Conservation (phyloP, 163 green algal genomes). For the Chlamydomonas reinhardtii region DNA sequence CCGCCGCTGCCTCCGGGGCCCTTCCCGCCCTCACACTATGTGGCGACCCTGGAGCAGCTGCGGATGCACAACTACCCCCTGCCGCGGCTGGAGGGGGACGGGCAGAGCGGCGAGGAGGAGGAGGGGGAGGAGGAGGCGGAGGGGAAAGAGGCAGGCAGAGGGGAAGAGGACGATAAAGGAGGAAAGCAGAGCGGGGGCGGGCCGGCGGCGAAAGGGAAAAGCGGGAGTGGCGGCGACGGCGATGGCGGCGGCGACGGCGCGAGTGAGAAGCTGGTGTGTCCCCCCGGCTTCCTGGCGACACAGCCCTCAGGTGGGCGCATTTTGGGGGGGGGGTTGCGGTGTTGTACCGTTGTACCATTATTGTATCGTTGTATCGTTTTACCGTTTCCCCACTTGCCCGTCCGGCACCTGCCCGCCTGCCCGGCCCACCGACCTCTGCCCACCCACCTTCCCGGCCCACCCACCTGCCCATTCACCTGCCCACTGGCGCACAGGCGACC, state of each 20-base stretch:
- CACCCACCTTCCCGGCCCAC: not conserved
- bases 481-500: constrained; percentile 1
- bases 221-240: not conserved
- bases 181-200: not conserved
- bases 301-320: not conserved
- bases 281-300: constrained; percentile 55
- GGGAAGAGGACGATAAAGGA: no score
- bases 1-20: constrained; percentile 19
- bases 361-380: no score
- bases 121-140: not conserved
- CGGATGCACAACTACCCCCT: constrained; percentile 70
- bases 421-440: not conserved
- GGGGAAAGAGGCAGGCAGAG: not conserved
- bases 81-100: constrained; percentile 39
- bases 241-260: not conserved
- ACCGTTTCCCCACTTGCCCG: no score
- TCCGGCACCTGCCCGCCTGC: no score
- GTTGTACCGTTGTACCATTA: no score
- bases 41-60: constrained; percentile 64
- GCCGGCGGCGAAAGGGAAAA: no score
- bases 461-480: not conserved
- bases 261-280: constrained; percentile 52
- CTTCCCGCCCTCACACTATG: constrained; percentile 62
- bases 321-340: not conserved
- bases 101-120: not conserved